Percentiles rank a stretch among this genome's conserved stretches.
These are phyloP conservation scores for Apophysomyces elegans DNA, from an alignment of 371 early-diverging fungal genomes.

Conservation along the genomic window DNA sequence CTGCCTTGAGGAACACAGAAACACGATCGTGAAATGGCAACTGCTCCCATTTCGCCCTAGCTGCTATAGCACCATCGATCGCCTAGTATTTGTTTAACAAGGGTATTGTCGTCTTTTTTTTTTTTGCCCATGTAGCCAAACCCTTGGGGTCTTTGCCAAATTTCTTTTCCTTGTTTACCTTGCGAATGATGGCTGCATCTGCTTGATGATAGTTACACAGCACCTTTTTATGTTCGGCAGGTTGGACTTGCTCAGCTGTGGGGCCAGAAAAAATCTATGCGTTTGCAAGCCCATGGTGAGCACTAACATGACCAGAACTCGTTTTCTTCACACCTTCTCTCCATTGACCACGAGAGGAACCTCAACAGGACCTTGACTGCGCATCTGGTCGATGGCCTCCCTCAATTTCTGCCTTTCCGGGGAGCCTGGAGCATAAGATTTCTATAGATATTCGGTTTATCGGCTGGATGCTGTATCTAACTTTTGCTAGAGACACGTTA, in stretches of 20 bases:
- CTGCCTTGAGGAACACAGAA: conserved; percentile 96
- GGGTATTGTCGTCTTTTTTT: background rate
- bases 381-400: conserved; percentile 80
- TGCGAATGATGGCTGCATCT: conserved; percentile 65
- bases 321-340: conserved; percentile 58
- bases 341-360: conserved; percentile 90
- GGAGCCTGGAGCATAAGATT: conserved; percentile 81
- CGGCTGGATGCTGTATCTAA: no score
- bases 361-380: conserved; percentile 70
- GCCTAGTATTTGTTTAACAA: conserved; percentile 19
- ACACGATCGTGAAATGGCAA: conserved; percentile 92
- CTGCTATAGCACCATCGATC: conserved; percentile 87
- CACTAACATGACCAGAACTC: background rate
- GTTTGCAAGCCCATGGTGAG: background rate
- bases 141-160: background rate
- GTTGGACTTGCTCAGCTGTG: conserved; percentile 76
- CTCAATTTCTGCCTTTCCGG: conserved; percentile 76
- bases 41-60: conserved; percentile 86
- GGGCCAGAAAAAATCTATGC: conserved; percentile 65
- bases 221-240: conserved; percentile 82
- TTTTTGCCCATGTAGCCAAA: no score
- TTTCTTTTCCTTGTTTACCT: conserved; percentile 24
- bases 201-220: conserved; percentile 89
- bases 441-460: conserved; percentile 38
- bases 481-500: conserved; percentile 26